Evolutionary conservation across 108 stramenopile genomes (phyloP).

Genomic region (Asterionellopsis glacialis): DNA sequence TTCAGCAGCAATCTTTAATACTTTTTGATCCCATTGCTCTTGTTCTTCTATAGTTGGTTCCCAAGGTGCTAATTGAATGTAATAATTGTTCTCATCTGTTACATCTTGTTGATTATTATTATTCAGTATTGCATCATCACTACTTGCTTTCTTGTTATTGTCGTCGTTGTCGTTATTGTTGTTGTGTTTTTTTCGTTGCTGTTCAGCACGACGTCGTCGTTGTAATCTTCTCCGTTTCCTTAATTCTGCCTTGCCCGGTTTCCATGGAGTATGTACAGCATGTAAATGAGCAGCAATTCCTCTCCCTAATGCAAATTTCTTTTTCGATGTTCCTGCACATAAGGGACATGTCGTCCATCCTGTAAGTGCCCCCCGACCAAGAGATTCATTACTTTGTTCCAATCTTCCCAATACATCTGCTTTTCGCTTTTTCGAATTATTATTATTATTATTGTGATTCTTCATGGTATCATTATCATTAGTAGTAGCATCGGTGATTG

Average conservation of each 20-base stretch:
- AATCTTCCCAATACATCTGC: constrained; percentile 16
- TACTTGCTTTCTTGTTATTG: constrained; percentile 6
- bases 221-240: constrained; percentile 23
- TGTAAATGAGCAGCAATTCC: constrained; percentile 77
- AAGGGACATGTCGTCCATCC: constrained; percentile 56
- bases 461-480: too few species aligned
- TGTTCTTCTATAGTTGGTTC: constrained; percentile 54
- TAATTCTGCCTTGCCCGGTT: constrained; percentile 52
- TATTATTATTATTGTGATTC: too few species aligned
- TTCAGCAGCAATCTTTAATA: constrained; percentile 46
- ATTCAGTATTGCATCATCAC: constrained; percentile 9
- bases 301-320: constrained; percentile 64
- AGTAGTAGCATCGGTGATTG: too few species aligned
- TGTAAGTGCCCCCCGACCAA: constrained; percentile 21
- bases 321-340: constrained; percentile 31
- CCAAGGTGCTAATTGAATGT: constrained; percentile 21
- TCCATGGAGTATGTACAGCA: constrained; percentile 85
- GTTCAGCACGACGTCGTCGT: constrained; percentile 16
- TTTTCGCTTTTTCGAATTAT: constrained; percentile 13
- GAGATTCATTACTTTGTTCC: background rate
- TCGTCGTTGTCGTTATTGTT: background rate
- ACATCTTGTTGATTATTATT: background rate
- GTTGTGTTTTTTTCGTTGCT: constrained; percentile 7
- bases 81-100: background rate
- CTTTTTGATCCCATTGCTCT: constrained; percentile 52